Percentiles rank a stretch among this genome's conserved stretches.
Evolutionary conservation across 2,329 filamentous ascomycete species (phyloP).

Genomic region (Penicillium sp.): DNA sequence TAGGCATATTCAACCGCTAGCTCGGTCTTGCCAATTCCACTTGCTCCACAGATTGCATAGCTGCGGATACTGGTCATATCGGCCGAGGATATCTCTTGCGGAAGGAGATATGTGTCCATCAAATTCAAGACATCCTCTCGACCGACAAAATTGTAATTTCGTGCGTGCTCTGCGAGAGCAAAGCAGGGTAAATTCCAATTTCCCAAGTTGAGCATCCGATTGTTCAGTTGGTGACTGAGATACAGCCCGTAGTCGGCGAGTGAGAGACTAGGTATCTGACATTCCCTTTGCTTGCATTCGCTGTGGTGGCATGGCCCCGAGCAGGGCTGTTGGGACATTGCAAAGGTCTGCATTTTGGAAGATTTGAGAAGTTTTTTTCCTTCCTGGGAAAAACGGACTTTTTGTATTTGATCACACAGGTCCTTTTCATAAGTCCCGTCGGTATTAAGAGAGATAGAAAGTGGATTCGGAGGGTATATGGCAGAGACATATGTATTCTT

Average conservation of each 20-base stretch:
- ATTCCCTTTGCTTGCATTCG: not conserved
- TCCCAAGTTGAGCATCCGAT: not conserved
- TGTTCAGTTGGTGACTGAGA: not conserved
- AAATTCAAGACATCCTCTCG: not conserved
- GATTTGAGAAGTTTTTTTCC: not conserved
- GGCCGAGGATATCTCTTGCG: not conserved
- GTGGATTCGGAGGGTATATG: not conserved
- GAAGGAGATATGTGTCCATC: not conserved
- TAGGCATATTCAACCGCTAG: not conserved
- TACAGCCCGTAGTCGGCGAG: not conserved
- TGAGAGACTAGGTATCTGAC: not conserved
- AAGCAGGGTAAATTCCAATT: not conserved
- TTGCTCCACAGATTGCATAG: not conserved
- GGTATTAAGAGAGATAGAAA: not conserved
- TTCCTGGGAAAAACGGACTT: not conserved
- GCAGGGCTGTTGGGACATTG: not conserved
- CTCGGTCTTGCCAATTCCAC: not conserved
- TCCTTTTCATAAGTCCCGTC: not conserved
- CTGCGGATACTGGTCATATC: conserved; percentile 1
- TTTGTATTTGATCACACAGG: not conserved
- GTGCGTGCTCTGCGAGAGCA: not conserved
- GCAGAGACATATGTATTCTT: not conserved
- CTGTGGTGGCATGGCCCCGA: not conserved
- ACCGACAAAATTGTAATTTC: not conserved
- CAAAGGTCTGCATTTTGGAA: not conserved